A percentile compares a stretch with the other conserved stretches of the same genome.
Evolutionary conservation across 495 filamentous ascomycete genomes (phyloP).

Genomic region (Xylaria sp.): DNA sequence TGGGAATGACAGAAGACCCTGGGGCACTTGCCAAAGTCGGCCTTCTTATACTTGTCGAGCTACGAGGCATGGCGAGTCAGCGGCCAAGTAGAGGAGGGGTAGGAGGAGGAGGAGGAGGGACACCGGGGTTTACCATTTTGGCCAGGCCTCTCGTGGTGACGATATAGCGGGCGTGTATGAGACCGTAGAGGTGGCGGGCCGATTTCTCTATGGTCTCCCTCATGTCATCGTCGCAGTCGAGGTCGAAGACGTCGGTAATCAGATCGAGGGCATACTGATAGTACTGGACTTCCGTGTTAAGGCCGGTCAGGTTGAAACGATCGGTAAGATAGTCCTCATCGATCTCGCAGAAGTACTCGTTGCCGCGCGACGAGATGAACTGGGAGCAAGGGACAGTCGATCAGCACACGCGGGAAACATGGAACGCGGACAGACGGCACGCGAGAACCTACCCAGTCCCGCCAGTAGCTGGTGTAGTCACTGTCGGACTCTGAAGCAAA

Average conservation of each 20-base stretch:
- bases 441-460: conserved; percentile 88
- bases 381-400: conserved; percentile 44
- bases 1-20: conserved; percentile 92
- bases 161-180: conserved; percentile 97
- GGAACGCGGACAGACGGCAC: neutral
- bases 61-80: conserved; percentile 47
- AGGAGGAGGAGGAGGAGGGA: neutral
- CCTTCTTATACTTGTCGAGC: conserved; percentile 99
- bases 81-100: neutral
- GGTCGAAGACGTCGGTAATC: conserved; percentile 99
- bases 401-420: conserved; percentile 1
- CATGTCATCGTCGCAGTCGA: conserved; percentile 98
- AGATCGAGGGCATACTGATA: conserved; percentile 98
- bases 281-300: conserved; percentile 97
- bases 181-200: conserved; percentile 91
- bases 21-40: conserved; percentile 97
- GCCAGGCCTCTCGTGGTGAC: conserved; percentile 92
- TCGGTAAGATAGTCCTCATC: conserved; percentile 99
- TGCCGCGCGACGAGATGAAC: conserved; percentile 97
- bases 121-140: conserved; percentile 79
- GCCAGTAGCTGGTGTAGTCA: conserved; percentile 99
- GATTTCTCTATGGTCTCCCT: conserved; percentile 98
- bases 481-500: conserved; percentile 97
- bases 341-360: conserved; percentile 99
- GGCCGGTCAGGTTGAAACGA: conserved; percentile 95